Evolutionary conservation across 1,139 yeast species (phyloP).

Genomic region (Groenewaldozyma auringiensis): DNA sequence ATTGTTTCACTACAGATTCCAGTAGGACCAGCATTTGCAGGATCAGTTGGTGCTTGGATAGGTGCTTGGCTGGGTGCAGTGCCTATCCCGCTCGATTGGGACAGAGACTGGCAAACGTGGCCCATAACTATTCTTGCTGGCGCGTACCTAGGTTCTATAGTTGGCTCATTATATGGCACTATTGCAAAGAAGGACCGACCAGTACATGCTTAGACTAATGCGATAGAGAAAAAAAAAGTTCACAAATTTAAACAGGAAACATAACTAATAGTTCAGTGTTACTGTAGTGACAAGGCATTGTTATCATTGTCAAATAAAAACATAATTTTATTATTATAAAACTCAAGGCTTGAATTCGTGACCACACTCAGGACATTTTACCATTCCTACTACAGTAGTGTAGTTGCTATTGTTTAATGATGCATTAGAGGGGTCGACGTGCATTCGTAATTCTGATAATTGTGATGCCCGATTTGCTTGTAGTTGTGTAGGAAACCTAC

Average conservation of each 20-base stretch:
- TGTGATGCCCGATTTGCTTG: neutral
- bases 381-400: neutral
- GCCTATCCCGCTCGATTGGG: slow-evolving; percentile 97
- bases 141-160: slow-evolving; percentile 59
- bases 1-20: slow-evolving; percentile 31
- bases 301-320: too few relatives aligned
- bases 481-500: neutral
- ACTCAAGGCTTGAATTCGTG: neutral
- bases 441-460: neutral
- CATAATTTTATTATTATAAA: too few relatives aligned
- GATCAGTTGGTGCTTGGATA: slow-evolving; percentile 46
- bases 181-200: neutral
- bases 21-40: slow-evolving; percentile 28
- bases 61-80: slow-evolving; percentile 93
- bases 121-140: slow-evolving; percentile 90
- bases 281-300: too few relatives aligned
- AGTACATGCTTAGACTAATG: neutral
- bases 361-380: neutral
- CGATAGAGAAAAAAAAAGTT: too few relatives aligned
- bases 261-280: too few relatives aligned
- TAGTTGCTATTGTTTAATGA: neutral
- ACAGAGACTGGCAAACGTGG: slow-evolving; percentile 95
- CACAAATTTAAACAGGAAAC: neutral
- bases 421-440: neutral
- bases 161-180: slow-evolving; percentile 40